Evolutionary conservation across 176 grass and related monocot genomes (phyloP).

Genomic region (Neostapfia colusana): DNA sequence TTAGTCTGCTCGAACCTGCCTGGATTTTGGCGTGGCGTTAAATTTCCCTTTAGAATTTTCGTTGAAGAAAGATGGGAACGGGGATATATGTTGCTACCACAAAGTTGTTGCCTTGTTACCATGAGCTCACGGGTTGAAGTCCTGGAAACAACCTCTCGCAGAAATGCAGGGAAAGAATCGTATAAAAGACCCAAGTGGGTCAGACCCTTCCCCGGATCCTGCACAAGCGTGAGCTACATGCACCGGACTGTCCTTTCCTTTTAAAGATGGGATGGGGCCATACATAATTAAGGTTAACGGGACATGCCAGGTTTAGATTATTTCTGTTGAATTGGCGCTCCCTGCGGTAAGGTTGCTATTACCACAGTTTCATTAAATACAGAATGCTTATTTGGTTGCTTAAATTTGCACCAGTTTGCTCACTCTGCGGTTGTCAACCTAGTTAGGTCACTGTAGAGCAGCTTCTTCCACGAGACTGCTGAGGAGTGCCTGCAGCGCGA

Average conservation of each 20-base stretch:
- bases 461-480: conserved; percentile 31
- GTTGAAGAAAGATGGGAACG: neutral
- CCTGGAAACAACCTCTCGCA: no score
- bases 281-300: neutral
- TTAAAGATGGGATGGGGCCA: no score
- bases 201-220: no score
- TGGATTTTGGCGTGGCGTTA: neutral
- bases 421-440: conserved; percentile 41
- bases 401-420: conserved; percentile 20
- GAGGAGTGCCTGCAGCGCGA: conserved; percentile 24
- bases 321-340: neutral
- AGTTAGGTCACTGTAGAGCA: conserved; percentile 66
- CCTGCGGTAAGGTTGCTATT: neutral
- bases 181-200: no score
- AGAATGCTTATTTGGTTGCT: neutral
- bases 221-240: no score
- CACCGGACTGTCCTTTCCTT: no score
- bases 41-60: neutral
- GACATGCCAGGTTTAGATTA: neutral
- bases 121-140: no score
- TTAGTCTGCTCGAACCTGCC: neutral
- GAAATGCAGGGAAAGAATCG: no score
- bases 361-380: neutral
- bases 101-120: no score
- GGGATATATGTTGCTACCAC: neutral